Evolutionary conservation across 345 rosid species (phyloP), one percentile per base, ranked within the genome.

Genomic region (Alliaria petiolata): DNA sequence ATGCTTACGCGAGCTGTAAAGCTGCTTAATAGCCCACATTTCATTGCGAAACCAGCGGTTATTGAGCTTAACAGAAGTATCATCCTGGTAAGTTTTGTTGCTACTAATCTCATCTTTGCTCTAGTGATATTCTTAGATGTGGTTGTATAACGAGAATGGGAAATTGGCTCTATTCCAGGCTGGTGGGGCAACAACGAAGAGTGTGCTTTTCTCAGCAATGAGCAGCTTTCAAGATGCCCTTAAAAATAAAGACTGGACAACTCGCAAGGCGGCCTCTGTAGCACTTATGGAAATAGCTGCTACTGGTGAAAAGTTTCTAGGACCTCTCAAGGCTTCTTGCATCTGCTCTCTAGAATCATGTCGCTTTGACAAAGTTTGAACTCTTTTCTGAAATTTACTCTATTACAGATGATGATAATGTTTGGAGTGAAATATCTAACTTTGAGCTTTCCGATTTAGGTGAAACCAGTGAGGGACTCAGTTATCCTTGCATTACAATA

Each of bases 401-500:
- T 53, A 63, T 30, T 33, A 39, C 52, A 33, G 55, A 50, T 31
- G 55, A 45, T 31, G 13, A 28, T 61, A 39, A 33, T n/a, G 25
- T 43, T 67, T 30, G 16, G n/a, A 19, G 62, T 52, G 30, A 26
- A 36, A 52, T 66, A 19, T 76, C 42, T 75, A 44, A 67, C 25
- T 11, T 60, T 28, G 66, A 54, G 43, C 42, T 36, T 72, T 62
- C 77, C 62, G 75, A 33, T 76, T 46, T 39, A 90, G 98, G 98
- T 93, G 69, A 93, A 90, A 78, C 98, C 98, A 65, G 97, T 93
- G 49, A 86, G 98, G 80, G 98, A 93, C 76, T 72, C 88, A 1
- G 88, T 87, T 31, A 31, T 84, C 44, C 86, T 83, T 67, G 92
- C 97, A 39, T 75, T 93, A n/a, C 92, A 85, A 71, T 81, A 74